Evolutionary conservation across 2,329 filamentous ascomycete species (phyloP), one percentile per base, ranked within the genome.

Genomic region (Fusarium subtropicale): DNA sequence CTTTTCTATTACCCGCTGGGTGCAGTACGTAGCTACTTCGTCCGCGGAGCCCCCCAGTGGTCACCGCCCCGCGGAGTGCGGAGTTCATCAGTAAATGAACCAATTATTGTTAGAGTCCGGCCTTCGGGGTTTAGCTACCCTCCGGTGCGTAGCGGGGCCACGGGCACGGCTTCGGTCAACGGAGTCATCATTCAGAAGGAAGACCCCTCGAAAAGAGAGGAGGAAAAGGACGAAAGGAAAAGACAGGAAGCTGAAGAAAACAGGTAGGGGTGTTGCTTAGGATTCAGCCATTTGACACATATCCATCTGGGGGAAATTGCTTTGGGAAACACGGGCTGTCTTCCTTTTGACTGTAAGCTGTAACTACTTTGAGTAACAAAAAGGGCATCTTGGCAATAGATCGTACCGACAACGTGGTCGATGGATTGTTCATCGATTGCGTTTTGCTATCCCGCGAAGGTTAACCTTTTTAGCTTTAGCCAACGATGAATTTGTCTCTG

Each of bases 101-200:
- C 41, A 62, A 62, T 62, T 13, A 51, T 22, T n/a, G 20, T 51
- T 28, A 13, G 39, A 33, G 51, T 36, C 66, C 74, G 75, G 75
- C 71, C 47, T 76, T 77, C 75, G 75, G 75, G 64, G 56, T 76
- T 57, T 73, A 73, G 64, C 31, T 64, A 70, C 55, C 60, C 65
- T 71, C 75, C 74, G 75, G 66, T n/a, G 44, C 34, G 34, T 46
- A 58, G 61, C 44, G 66, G 72, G 53, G 46, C 34, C 24, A 52
- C 54, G 48, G 60, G 51, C 39, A 62, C 53, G 54, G 41, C 38
- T 28, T 50, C 55, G 26, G 50, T 38, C 60, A 57, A 60, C 41
- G 36, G 60, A 39, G 41, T 44, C 39, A 59, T 39, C 33, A n/a
- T 20, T 58, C 18, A 42, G 30, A 38, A 58, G 45, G 44, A 58